Evolutionary conservation across 192 early-diverging fungal genomes (phyloP), one percentile per base, ranked within the genome.

Genomic region (Irineochytrium annulatum): DNA sequence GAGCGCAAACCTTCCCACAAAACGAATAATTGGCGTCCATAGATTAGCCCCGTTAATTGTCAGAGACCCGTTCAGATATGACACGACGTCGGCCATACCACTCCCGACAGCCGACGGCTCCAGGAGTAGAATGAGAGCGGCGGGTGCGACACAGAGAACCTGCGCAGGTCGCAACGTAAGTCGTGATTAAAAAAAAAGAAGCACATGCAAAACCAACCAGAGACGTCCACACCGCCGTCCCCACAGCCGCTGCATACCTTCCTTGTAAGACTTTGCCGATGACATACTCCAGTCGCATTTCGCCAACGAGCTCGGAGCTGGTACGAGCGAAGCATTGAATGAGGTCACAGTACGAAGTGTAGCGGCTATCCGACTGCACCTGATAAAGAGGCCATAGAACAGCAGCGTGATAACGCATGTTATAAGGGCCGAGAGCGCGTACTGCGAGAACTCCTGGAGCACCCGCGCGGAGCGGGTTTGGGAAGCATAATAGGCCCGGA

Each of bases 31-130:
- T 3, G 57, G n/a, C 16, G 52, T 43, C 3, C 16, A 29, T 3
- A 74, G 32, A 14, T 57, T 59, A 39, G 45, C 33, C 16, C 62
- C 63, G 52, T 57, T 27, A 20, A 71, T 61, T 17, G 53, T 22
- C 17, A 34, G 39, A 11, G 63, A 46, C 8, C 72, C 72, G 43
- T 74, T 74, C 28, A 74, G 51, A 34, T 62, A 67, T 4, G 67
- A 59, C 48, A 74, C 71, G 24, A 74, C 62, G 13, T 69, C 59
- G 5, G 69, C 55, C 72, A 74, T 74, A 27, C 72, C 72, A 5
- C 63, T 66, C 3, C 72, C 72, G 20, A 66, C 60, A 4, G 63
- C 59, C 17, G 13, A 34, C 6, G 72, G 72, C 60, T 65, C 32
- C 32, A 14, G 52, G 22, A 48, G 17, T 6, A 46, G 28, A 16